Evolutionary conservation across 805 yeast genomes (phyloP).

Genomic region (Blastobotrys muscicola): DNA sequence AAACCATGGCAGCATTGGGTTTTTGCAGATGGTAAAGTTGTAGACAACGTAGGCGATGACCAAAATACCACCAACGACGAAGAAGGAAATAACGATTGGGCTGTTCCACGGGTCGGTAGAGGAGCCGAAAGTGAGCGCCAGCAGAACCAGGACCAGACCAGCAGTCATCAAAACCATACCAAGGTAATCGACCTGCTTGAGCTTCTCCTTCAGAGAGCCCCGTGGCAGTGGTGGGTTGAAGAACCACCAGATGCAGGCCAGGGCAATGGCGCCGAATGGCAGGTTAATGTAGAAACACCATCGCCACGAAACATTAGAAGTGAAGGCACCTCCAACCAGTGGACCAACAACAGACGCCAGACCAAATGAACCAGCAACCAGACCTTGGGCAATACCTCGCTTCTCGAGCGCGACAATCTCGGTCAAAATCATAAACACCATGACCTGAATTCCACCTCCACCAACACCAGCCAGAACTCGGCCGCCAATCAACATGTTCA

Average conservation of each 20-base stretch:
- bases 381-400: conserved; percentile 21
- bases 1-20: conserved; percentile 23
- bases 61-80: conserved; percentile 32
- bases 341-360: conserved; percentile 39
- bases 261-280: conserved; percentile 51
- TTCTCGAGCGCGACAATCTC: conserved; percentile 40
- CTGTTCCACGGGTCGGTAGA: conserved; percentile 9
- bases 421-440: conserved; percentile 47
- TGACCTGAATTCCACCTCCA: conserved; percentile 55
- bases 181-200: conserved; percentile 37
- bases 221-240: conserved; percentile 40
- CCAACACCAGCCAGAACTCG: conserved; percentile 64
- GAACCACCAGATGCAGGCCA: conserved; percentile 30
- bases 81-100: conserved; percentile 6
- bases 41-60: conserved; percentile 30
- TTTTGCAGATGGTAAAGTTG: conserved; percentile 32
- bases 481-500: conserved; percentile 61
- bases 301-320: conserved; percentile 54
- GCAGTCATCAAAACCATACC: conserved; percentile 37
- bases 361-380: conserved; percentile 23
- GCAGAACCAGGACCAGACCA: conserved; percentile 5
- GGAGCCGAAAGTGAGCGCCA: conserved; percentile 10
- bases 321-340: conserved; percentile 55
- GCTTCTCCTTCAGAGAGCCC: conserved; percentile 32
- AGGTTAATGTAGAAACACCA: conserved; percentile 68